Evolutionary conservation across 495 filamentous ascomycete species (phyloP), one percentile per base, ranked within the genome.

Genomic region (Delitschia confertaspora): DNA sequence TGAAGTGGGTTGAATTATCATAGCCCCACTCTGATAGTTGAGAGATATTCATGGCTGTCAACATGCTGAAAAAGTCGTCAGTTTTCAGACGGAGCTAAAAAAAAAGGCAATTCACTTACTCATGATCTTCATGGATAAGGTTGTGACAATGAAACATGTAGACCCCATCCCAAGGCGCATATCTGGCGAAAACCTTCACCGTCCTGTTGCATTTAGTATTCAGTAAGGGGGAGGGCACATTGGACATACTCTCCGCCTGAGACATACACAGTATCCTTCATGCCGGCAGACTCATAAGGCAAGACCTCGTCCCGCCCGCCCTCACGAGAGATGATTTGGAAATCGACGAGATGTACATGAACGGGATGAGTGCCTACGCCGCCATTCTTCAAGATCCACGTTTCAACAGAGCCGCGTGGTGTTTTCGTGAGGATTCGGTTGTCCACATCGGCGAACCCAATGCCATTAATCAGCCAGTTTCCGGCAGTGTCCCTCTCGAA

Each of bases 341-440:
- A 70, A 43, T 79, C 75, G 35, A 79, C 69, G 9, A 79, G 63
- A 49, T 79, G 75, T 29, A 79, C 64, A 56, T 79, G 75, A 14
- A 79, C 47, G 4, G 52, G 52, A 20, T 55, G 52, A 4, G 47
- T 32, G 13, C 40, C 39, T 8, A 13, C 31, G 1, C 47, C 46
- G n/a, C 37, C 33, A 21, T 55, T 55, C 0, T 32, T 1, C 3
- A 77, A 59, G 45, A 69, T 62, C 72, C 71, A 77, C 11, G 69
- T 59, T 55, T 76, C 65, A 1, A 67, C 61, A 0, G 58, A 59
- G 9, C 73, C 73, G 8, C 67, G 63, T 26, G 57, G 57, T 0
- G 70, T 68, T 6, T 61, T 64, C 6, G 73, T 68, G 1, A 76
- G 60, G 20, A 75, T 31, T 73, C 68, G 3, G 73, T 52, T 63